Evolutionary conservation across 768 basidiomycete species (phyloP).

Genomic region (Coprinellus micaceus): DNA sequence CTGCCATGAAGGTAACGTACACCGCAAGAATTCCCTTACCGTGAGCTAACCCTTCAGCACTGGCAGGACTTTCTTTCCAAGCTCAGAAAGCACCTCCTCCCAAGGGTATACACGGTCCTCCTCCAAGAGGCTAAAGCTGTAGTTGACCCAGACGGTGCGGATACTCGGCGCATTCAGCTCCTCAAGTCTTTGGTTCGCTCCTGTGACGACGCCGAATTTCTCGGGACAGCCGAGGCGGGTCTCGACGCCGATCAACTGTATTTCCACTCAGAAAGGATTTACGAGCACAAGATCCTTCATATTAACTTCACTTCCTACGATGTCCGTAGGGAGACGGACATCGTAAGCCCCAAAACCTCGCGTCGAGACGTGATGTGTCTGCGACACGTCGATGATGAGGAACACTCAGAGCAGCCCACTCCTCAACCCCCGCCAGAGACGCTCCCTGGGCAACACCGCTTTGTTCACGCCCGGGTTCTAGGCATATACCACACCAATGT

Average conservation of each 20-base stretch:
- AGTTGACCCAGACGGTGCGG: too few relatives aligned
- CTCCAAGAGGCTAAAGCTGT: neutral
- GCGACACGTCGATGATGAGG: slow-evolving; percentile 10
- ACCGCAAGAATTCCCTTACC: too few relatives aligned
- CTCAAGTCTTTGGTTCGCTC: too few relatives aligned
- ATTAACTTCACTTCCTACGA: slow-evolving; percentile 19
- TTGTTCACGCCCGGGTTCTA: slow-evolving; percentile 21
- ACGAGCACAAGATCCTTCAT: slow-evolving; percentile 9
- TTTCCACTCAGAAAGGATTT: slow-evolving; percentile 10
- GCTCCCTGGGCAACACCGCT: slow-evolving; percentile 10
- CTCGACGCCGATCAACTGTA: neutral
- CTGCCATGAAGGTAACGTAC: neutral
- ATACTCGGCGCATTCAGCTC: too few relatives aligned
- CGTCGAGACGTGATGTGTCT: neutral
- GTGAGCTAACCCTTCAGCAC: neutral
- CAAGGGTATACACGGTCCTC: slow-evolving; percentile 18
- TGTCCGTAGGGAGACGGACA: slow-evolving; percentile 14
- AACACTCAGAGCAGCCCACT: too few relatives aligned
- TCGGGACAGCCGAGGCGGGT: slow-evolving; percentile 14
- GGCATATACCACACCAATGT: slow-evolving; percentile 19
- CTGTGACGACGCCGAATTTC: too few relatives aligned
- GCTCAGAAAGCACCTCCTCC: slow-evolving; percentile 31
- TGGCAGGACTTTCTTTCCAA: slow-evolving; percentile 26
- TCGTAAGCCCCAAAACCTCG: slow-evolving; percentile 12
- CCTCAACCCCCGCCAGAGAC: too few relatives aligned